Base-by-base conservation (phyloP, 306 rosid species). In the Medicago ruthenica region DNA sequence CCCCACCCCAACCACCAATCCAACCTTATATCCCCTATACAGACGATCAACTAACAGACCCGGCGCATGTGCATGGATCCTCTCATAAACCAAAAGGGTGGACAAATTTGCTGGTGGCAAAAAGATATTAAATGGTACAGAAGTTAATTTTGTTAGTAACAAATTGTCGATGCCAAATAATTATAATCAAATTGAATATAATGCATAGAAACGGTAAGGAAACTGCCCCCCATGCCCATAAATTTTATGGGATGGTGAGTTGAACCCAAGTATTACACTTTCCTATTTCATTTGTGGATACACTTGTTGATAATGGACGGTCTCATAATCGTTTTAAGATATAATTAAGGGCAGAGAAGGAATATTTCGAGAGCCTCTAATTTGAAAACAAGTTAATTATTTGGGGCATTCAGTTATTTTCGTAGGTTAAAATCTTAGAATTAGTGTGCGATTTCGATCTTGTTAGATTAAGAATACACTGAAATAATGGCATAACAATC, bases 171-270 rank as follows among this genome's bases (percentile, higher is more conserved):
- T 50, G 55, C 39, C 36, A 67, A 37, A 58, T 34, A 70, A 63
- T 45, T 37, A 37, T 34, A 39, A 36, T 51, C 18, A 58, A 66
- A 11, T 11, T 15, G 31, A 63, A 78, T 18, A 67, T 2, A 53
- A 34, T 17, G 72, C 12, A 3, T 9, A 54, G 1, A 47, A 45
- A 39, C 40, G 39, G 68, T 37, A 65, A 21, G 21, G 50, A 64
- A 71, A 71, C 44, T 64, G 8, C 7, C 21, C 3, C 59, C 42
- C 24, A 13, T 17, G 15, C 71, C 12, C 55, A 44, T 16, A 27
- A 15, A 82, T 10, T 17, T 14, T 4, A 58, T 58, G 39, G 13
- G 65, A 73, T n/a, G n/a, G n/a, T 73, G 73, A 60, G 39, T 16
- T 65, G 18, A 71, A 76, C 51, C 51, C 37, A 34, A 4, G 20